Conservation (phyloP, 208 protist genomes). For the Porcisia hertigi region DNA sequence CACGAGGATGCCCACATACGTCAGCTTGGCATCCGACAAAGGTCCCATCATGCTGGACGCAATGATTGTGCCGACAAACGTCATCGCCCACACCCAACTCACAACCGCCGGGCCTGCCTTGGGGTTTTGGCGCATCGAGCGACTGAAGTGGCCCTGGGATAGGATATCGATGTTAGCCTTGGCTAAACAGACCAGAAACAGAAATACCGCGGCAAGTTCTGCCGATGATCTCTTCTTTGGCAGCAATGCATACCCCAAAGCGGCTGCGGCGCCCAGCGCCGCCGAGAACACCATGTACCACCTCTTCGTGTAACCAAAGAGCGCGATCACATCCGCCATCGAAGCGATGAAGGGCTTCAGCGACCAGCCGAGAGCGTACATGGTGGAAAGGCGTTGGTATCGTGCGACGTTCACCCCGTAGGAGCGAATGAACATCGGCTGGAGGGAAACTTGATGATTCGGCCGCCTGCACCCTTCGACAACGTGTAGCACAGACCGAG, state of each 20-base stretch:
- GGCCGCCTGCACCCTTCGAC: conserved; percentile 38
- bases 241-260: conserved; percentile 38
- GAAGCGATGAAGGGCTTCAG: conserved; percentile 50
- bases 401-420: conserved; percentile 22
- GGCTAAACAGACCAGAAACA: conserved; percentile 44
- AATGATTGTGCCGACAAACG: conserved; percentile 39
- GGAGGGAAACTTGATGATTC: conserved; percentile 39
- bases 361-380: conserved; percentile 43
- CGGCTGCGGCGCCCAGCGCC: conserved; percentile 24
- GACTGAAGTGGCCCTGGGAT: conserved; percentile 58
- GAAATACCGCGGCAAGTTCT: conserved; percentile 26
- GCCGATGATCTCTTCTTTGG: conserved; percentile 34
- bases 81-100: conserved; percentile 47
- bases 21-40: conserved; percentile 33
- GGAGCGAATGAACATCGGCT: conserved; percentile 46
- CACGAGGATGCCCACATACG: conserved; percentile 33
- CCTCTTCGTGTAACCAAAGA: conserved; percentile 59
- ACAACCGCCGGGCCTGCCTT: conserved; percentile 39
- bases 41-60: conserved; percentile 44
- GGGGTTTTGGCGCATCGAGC: conserved; percentile 39
- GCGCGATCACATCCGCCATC: conserved; percentile 37
- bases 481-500: conserved; percentile 39
- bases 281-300: conserved; percentile 48
- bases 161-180: conserved; percentile 56
- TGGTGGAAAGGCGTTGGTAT: conserved; percentile 44